Evolutionary conservation across 495 filamentous ascomycete species (phyloP), one percentile per base, ranked within the genome.

Genomic region (Hypoxylon perforatum): DNA sequence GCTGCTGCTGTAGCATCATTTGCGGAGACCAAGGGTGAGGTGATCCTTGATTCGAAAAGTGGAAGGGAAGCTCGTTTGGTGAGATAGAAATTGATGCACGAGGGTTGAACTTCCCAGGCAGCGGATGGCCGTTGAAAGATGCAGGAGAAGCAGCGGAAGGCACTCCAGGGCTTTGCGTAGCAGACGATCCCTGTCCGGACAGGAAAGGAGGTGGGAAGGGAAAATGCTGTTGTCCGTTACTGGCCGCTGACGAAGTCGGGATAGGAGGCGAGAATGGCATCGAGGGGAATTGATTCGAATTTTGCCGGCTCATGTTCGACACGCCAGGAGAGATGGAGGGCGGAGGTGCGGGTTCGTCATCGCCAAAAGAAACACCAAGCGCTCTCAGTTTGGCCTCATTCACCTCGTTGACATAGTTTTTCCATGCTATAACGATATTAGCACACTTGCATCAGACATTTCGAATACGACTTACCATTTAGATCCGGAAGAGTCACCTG

Each of bases 381-480:
- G 93, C 92, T 33, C 91, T 88, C 39, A 99, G 82, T 78, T 96
- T 99, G 61, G 93, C 91, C 76, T 99, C 95, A 70, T 89, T 88
- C 52, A 97, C 75, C 51, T 86, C 84, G 47, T 89, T 82, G 28
- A 94, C 91, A 77, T 98, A 97, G 14, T 84, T 78, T 71, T 92
- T 88, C 94, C 95, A 97, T 23, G 90, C 91, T 77, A 77, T 72
- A 41, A 74, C n/a, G 9, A 36, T 3, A 42, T 78, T 65, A 78
- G 70, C 53, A 61, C 9, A n/a, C 28, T 41, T 15, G 19, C 39
- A 44, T 21, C 22, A 42, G 48, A 30, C 42, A 30, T 3, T 15
- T 33, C 8, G 4, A 23, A 23, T 3, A 28, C 2, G 46, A 74
- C 77, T 63, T 65, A 82, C 80, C 78, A 69, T 83, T 82, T 63